Evolutionary conservation across 1,284 basidiomycete species (phyloP).

Genomic region (Apiotrichum gracile): DNA sequence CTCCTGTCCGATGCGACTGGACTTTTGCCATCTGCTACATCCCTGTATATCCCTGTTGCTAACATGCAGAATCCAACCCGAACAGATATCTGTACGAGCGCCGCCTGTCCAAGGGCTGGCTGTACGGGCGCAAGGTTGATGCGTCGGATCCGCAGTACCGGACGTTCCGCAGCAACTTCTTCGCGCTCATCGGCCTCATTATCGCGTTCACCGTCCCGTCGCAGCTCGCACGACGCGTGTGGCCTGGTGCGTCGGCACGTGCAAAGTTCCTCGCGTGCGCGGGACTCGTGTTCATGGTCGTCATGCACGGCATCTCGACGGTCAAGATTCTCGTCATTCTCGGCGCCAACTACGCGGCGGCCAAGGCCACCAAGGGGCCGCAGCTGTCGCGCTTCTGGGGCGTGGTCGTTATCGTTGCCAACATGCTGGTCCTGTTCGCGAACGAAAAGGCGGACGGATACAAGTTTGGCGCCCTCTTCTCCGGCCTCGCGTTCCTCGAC

Average conservation of each 20-base stretch:
- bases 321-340: slow-evolving; percentile 75
- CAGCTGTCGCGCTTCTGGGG: slow-evolving; percentile 27
- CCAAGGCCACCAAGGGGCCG: slow-evolving; percentile 48
- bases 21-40: too few species aligned
- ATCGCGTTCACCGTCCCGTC: slow-evolving; percentile 46
- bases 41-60: not conserved
- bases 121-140: slow-evolving; percentile 56
- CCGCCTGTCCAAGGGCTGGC: slow-evolving; percentile 57
- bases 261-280: slow-evolving; percentile 51
- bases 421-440: slow-evolving; percentile 64
- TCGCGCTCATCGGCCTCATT: slow-evolving; percentile 56
- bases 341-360: slow-evolving; percentile 63
- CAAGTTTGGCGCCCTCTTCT: slow-evolving; percentile 57
- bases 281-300: slow-evolving; percentile 63
- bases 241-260: slow-evolving; percentile 1
- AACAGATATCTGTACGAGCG: slow-evolving; percentile 64
- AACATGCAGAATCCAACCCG: slow-evolving; percentile 48
- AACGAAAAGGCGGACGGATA: slow-evolving; percentile 79
- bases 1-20: too few species aligned
- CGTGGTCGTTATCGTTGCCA: slow-evolving; percentile 57
- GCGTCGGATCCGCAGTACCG: slow-evolving; percentile 81
- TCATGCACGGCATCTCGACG: slow-evolving; percentile 78
- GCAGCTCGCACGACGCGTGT: slow-evolving; percentile 4
- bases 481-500: slow-evolving; percentile 59
- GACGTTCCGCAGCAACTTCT: slow-evolving; percentile 68